Evolutionary conservation across 441 rosid species (phyloP).

Genomic region (Kokia cookei): DNA sequence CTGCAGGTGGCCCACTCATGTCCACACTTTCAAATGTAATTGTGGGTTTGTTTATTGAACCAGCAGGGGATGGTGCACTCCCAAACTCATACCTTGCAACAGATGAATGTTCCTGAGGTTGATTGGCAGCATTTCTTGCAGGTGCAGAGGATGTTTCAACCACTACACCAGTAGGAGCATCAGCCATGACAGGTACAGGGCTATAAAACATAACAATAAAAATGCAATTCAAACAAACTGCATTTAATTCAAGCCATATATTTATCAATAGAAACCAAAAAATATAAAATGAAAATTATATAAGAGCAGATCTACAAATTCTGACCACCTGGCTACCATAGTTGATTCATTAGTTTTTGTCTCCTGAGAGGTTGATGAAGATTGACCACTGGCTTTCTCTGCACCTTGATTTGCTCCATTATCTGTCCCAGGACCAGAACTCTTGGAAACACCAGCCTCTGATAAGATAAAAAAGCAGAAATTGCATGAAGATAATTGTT

Average conservation of each 20-base stretch:
- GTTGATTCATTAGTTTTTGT: conserved; percentile 40
- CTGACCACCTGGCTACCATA: conserved; percentile 43
- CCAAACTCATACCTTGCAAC: conserved; percentile 25
- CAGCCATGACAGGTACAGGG: conserved; percentile 31
- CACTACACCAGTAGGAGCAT: conserved; percentile 40
- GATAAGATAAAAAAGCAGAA: conserved; percentile 26
- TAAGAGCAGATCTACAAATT: neutral
- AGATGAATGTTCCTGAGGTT: conserved; percentile 33
- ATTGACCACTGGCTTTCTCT: conserved; percentile 45
- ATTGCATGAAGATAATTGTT: conserved; percentile 7
- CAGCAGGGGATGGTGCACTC: conserved; percentile 24
- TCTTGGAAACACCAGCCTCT: conserved; percentile 68
- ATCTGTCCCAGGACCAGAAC: conserved; percentile 39
- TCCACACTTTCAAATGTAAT: conserved; percentile 39
- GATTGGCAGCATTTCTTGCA: conserved; percentile 27
- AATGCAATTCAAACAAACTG: conserved; percentile 4
- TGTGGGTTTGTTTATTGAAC: conserved; percentile 26
- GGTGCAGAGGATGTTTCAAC: conserved; percentile 35
- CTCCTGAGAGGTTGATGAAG: conserved; percentile 38
- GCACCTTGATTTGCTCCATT: conserved; percentile 46
- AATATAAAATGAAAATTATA: neutral
- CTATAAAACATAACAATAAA: conserved; percentile 35
- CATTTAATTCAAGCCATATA: neutral
- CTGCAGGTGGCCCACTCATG: conserved; percentile 24
- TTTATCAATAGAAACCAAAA: neutral